Evolutionary conservation across 2,329 filamentous ascomycete species (phyloP).

Genomic region (Plenodomus biglobosus): DNA sequence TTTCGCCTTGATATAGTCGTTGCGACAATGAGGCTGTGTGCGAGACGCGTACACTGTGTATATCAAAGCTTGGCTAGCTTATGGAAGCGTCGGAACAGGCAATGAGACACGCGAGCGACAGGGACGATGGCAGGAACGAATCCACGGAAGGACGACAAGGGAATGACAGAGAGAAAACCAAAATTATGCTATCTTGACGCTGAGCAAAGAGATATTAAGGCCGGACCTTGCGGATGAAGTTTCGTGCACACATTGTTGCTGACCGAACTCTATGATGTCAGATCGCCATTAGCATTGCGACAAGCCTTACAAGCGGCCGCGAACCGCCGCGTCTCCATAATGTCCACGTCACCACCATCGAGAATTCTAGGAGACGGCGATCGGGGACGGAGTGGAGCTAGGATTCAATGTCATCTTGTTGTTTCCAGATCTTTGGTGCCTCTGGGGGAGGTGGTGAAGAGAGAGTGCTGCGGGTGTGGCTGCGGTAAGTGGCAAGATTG

Average conservation of each 20-base stretch:
- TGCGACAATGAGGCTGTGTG: not conserved
- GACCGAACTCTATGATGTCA: slow-evolving; percentile 14
- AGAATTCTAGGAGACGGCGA: not conserved
- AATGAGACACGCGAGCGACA: slow-evolving; percentile 5
- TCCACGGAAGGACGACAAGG: slow-evolving; percentile 1
- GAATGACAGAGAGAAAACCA: slow-evolving; percentile 3
- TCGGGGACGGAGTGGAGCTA: not conserved
- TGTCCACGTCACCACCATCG: slow-evolving; percentile 10
- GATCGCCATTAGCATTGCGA: slow-evolving; percentile 2
- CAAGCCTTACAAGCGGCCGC: slow-evolving; percentile 12
- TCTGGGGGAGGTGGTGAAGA: not conserved
- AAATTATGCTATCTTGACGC: slow-evolving; percentile 1
- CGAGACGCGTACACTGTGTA: slow-evolving; percentile 1
- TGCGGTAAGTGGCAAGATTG: not conserved
- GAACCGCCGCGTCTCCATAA: slow-evolving; percentile 3
- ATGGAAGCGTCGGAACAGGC: slow-evolving; percentile 7
- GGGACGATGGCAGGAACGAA: slow-evolving; percentile 1
- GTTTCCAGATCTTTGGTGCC: not conserved
- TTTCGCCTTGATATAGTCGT: not conserved
- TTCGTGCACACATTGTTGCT: slow-evolving; percentile 9
- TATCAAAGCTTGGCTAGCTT: not conserved
- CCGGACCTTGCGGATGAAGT: slow-evolving; percentile 4
- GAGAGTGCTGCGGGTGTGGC: not conserved
- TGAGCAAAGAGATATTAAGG: slow-evolving; percentile 5
- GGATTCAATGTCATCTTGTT: slow-evolving; percentile 2